Percentiles rank a stretch among this genome's conserved stretches.
phyloP scores from a whole-genome alignment of 352 stramenopile genomes.

The Halophytophthora polymorphica region DNA sequence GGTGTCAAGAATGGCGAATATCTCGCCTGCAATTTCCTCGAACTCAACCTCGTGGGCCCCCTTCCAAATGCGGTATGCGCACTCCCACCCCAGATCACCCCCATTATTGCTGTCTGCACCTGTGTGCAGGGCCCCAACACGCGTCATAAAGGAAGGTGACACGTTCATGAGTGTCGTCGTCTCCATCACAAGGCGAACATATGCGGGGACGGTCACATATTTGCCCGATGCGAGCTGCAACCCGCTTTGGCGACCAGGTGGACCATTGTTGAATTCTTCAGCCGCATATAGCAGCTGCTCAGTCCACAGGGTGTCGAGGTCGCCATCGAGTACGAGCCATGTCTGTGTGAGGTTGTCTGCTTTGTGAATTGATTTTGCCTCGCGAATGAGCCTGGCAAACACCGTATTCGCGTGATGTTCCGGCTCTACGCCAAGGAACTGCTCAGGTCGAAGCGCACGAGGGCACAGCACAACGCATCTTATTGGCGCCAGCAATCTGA shows the following conservation, averaged over 20 bases:
- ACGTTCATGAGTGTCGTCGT: slow-evolving; percentile 39
- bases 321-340: slow-evolving; percentile 69
- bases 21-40: slow-evolving; percentile 21
- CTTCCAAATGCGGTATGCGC: slow-evolving; percentile 51
- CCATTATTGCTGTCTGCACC: slow-evolving; percentile 1
- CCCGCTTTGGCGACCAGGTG: slow-evolving; percentile 14
- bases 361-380: slow-evolving; percentile 34
- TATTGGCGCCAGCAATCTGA: slow-evolving; percentile 8
- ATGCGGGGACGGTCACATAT: slow-evolving; percentile 26
- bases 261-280: slow-evolving; percentile 15
- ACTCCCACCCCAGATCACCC: slow-evolving; percentile 21
- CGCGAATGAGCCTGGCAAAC: slow-evolving; percentile 37
- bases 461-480: slow-evolving; percentile 40
- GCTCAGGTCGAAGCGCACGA: slow-evolving; percentile 29
- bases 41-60: slow-evolving; percentile 22
- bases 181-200: slow-evolving; percentile 51
- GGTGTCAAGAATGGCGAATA: slow-evolving; percentile 39
- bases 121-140: slow-evolving; percentile 41
- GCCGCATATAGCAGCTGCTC: slow-evolving; percentile 43
- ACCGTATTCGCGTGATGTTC: slow-evolving; percentile 26
- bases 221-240: slow-evolving; percentile 42
- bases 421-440: slow-evolving; percentile 25
- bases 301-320: slow-evolving; percentile 43
- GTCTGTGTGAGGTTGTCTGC: slow-evolving; percentile 24
- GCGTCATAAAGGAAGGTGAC: slow-evolving; percentile 52